Evolutionary conservation across 2,329 filamentous ascomycete genomes (phyloP), one percentile per base, ranked within the genome.

Genomic region (Aspergillus pseudoglaucus): DNA sequence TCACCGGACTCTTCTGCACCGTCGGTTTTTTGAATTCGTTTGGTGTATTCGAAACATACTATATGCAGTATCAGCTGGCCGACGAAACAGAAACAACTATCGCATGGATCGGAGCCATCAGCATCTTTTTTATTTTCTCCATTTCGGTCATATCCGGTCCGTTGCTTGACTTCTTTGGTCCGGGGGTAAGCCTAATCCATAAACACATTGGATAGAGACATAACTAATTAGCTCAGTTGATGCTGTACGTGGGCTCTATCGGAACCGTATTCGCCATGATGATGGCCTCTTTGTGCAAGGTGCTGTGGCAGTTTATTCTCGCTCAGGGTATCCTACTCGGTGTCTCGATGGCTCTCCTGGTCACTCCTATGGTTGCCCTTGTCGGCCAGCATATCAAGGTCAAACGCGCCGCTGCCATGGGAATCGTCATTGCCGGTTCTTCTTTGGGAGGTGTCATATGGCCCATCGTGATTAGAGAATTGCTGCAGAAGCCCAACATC

Each of bases 1-100:
- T 56, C 6, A 52, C 58, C 1, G 57, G 56, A 7, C 38, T 62
- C 0, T 70, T 70, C 47, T 69, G 67, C 50, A 66, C 64, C 0
- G 64, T 68, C 1, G 67, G 67, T 1, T 70, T 70, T 35, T 46
- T 67, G 22, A 69, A 69, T 49, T 61, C 66, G 1, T 70, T 69
- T 35, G 65, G 65, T 3, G 50, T 68, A 0, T 69, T 69, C 44
- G 48, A 69, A 48, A 58, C 61, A 23, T 66, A 66, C 49, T 69
- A 69, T 37, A 45, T 51, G 2, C 46, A 49, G 9, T 46, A 53
- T 1, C 53, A 65, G 20, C 53, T 68, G 3, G 50, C 56, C 1
- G 40, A 56, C 14, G 48, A 58, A 30, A 59, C 59, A 0, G 51
- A 59, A 32, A 66, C 61, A 1, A 62, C 59, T 1, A 63, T 69